A percentile compares a stretch with the other conserved stretches of the same genome.
These are phyloP conservation scores for Zasmidium citrigriseum DNA, from an alignment of 2,329 filamentous ascomycete genomes.

Conservation along the genomic window DNA sequence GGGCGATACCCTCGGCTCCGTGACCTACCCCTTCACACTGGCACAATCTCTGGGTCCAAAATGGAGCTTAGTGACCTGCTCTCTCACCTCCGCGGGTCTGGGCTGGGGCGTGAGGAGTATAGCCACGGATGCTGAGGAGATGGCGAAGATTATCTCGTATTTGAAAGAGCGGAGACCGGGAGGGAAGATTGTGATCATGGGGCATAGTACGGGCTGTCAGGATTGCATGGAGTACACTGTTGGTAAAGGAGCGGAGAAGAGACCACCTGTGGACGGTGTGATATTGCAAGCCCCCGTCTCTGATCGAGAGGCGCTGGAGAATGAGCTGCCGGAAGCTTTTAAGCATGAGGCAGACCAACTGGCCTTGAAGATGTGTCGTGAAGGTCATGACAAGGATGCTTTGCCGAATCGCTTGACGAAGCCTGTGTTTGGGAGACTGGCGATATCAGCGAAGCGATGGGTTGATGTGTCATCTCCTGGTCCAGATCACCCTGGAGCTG, in stretches of 20 bases:
- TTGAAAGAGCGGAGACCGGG: conserved; percentile 44
- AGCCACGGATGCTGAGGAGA: conserved; percentile 55
- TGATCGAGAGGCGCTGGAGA: conserved; percentile 67
- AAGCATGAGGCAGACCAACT: conserved; percentile 43
- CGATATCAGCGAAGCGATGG: conserved; percentile 60
- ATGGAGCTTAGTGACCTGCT: conserved; percentile 52
- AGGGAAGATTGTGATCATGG: conserved; percentile 66
- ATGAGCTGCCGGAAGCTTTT: conserved; percentile 45
- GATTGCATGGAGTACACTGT: conserved; percentile 66
- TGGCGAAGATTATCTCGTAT: conserved; percentile 54
- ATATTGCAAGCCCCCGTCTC: conserved; percentile 80
- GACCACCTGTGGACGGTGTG: conserved; percentile 66
- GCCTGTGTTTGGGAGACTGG: conserved; percentile 36
- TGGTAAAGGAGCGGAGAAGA: conserved; percentile 32
- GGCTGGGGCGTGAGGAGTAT: conserved; percentile 58
- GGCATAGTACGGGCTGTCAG: conserved; percentile 69
- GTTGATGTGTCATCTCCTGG: conserved; percentile 59
- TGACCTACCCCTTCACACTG: conserved; percentile 58
- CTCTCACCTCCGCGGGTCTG: conserved; percentile 51
- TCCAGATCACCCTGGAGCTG: conserved; percentile 64
- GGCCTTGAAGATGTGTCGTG: conserved; percentile 53
- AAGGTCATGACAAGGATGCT: conserved; percentile 50
- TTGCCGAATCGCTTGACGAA: conserved; percentile 47
- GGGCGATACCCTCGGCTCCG: conserved; percentile 67
- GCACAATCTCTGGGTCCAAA: conserved; percentile 48